Percentiles rank a stretch among this genome's conserved stretches.
Evolutionary conservation across 2,329 filamentous ascomycete species (phyloP).

Genomic region (Cladorrhinum sp.): DNA sequence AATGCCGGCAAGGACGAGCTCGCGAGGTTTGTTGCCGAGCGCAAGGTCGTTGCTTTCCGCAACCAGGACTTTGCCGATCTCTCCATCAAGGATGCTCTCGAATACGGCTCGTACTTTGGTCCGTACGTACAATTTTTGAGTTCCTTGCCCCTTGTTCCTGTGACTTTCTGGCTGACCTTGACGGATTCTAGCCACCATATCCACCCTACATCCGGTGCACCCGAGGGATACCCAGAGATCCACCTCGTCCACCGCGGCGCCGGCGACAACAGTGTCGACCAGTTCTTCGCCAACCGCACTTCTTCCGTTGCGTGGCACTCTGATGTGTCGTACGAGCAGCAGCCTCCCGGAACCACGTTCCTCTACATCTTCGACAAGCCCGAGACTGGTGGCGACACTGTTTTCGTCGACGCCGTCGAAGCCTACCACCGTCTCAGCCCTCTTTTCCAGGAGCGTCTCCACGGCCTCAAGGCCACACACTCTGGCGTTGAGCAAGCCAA

Average conservation of each 20-base stretch:
- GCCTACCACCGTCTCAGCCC: slow-evolving; percentile 80
- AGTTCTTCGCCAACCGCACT: slow-evolving; percentile 65
- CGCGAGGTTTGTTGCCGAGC: slow-evolving; percentile 64
- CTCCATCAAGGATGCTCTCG: slow-evolving; percentile 61
- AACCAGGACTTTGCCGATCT: slow-evolving; percentile 65
- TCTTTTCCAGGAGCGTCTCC: slow-evolving; percentile 73
- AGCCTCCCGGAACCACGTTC: slow-evolving; percentile 88
- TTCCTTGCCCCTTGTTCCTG: neutral
- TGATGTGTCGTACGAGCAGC: slow-evolving; percentile 82
- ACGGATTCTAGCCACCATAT: slow-evolving; percentile 57
- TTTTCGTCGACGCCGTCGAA: slow-evolving; percentile 75
- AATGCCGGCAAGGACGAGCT: slow-evolving; percentile 66
- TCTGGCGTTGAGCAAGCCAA: slow-evolving; percentile 79
- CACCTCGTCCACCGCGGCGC: slow-evolving; percentile 69
- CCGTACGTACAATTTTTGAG: slow-evolving; percentile 18
- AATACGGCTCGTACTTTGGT: slow-evolving; percentile 58
- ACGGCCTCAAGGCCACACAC: slow-evolving; percentile 77
- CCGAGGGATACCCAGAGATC: slow-evolving; percentile 64
- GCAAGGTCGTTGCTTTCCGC: slow-evolving; percentile 68
- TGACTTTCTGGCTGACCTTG: neutral
- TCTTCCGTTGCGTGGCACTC: slow-evolving; percentile 87
- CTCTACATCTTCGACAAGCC: slow-evolving; percentile 84
- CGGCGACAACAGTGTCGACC: slow-evolving; percentile 58
- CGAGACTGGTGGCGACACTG: slow-evolving; percentile 75
- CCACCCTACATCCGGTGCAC: slow-evolving; percentile 68